Conservation (phyloP, 1,284 basidiomycete genomes). For the Cystobasidium sp. region DNA sequence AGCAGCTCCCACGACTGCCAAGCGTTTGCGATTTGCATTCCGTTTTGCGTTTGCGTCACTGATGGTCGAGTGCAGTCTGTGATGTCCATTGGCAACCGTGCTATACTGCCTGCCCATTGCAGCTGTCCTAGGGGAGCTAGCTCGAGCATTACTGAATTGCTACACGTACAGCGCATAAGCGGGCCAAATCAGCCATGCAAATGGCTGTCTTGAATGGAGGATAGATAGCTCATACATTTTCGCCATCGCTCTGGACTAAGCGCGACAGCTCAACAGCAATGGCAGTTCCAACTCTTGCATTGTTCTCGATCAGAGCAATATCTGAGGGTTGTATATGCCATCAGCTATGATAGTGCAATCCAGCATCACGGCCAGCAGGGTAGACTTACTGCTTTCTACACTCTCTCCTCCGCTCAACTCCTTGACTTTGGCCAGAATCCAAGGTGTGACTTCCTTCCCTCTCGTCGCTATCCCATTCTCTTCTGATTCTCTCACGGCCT, state of each 20-base stretch:
- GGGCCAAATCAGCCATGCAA: neutral
- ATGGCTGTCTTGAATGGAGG: neutral
- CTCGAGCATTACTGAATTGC: neutral
- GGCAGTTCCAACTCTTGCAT: slow-evolving; percentile 79
- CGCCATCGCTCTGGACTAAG: slow-evolving; percentile 56
- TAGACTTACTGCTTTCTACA: slow-evolving; percentile 68
- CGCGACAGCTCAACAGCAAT: slow-evolving; percentile 80
- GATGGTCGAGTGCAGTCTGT: neutral
- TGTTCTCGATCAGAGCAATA: slow-evolving; percentile 87
- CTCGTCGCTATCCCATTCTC: slow-evolving; percentile 75
- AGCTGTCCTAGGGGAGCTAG: neutral
- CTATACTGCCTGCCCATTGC: too few relatives aligned
- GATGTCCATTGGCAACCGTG: too few relatives aligned
- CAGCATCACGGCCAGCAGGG: too few relatives aligned
- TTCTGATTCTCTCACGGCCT: slow-evolving; percentile 81
- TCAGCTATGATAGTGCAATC: too few relatives aligned
- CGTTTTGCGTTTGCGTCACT: neutral
- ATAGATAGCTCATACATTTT: slow-evolving; percentile 13
- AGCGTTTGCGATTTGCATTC: slow-evolving; percentile 46
- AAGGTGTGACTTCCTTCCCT: slow-evolving; percentile 94
- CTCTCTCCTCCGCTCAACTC: slow-evolving; percentile 80
- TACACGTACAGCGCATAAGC: neutral
- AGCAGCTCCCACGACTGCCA: slow-evolving; percentile 78
- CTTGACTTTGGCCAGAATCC: slow-evolving; percentile 82
- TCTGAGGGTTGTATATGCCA: slow-evolving; percentile 61